phyloP scores from a whole-genome alignment of 192 early-diverging fungal species.

The Backusella macrospora region DNA sequence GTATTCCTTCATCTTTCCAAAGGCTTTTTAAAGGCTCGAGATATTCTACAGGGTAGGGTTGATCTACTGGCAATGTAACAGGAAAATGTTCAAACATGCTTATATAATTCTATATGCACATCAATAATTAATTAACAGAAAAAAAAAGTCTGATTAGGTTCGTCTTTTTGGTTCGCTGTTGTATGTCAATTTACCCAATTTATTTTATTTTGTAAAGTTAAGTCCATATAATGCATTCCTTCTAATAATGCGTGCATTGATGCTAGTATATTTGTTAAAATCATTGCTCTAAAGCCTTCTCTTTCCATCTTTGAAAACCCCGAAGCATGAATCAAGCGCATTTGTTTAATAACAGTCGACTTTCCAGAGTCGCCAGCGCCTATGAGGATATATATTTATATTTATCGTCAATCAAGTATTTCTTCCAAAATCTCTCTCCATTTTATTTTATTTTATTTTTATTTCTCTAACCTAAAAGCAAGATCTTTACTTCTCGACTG shows the following conservation, averaged over 20 bases:
- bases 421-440: background rate
- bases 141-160: background rate
- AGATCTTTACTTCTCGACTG: conserved; percentile 68
- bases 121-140: too few relatives aligned
- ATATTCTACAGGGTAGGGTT: conserved; percentile 48
- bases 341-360: conserved; percentile 56
- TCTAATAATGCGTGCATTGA: conserved; percentile 56
- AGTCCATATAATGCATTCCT: conserved; percentile 33
- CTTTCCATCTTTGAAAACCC: conserved; percentile 27
- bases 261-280: conserved; percentile 48
- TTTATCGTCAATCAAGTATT: too few relatives aligned
- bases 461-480: conserved; percentile 58
- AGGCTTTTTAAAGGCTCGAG: conserved; percentile 48
- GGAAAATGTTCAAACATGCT: conserved; percentile 42
- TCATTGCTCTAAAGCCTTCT: conserved; percentile 49
- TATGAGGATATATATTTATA: conserved; percentile 18
- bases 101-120: conserved; percentile 22
- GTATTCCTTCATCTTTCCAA: conserved; percentile 54
- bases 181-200: conserved; percentile 9
- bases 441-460: background rate
- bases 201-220: conserved; percentile 39
- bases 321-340: conserved; percentile 41
- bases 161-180: background rate
- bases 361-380: conserved; percentile 60
- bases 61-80: conserved; percentile 31